Evolutionary conservation across 768 basidiomycete genomes (phyloP), one percentile per base, ranked within the genome.

Genomic region (Boletus reticulatus): DNA sequence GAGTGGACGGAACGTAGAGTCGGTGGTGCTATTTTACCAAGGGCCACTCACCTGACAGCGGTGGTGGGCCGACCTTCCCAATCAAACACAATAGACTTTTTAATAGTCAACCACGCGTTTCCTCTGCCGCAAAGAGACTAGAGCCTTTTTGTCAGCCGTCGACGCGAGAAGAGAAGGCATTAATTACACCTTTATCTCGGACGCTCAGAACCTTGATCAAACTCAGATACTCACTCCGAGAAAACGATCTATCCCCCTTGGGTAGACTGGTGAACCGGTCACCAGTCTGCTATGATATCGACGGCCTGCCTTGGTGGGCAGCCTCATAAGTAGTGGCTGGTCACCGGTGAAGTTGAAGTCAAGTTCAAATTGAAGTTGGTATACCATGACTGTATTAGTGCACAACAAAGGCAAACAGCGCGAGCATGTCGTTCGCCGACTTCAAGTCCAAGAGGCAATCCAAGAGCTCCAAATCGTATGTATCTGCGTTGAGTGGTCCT

Each of bases 361-460:
- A 22, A 22, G 22, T 22, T 22, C 2, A 22, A 22, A 3, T 22
- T 22, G 22, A 22, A 22, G 22, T 22, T 22, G 22, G 22, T 32
- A 32, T 32, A 32, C 32, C 36, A 60, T 22, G 22, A 22, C 22
- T 3, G 22, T 22, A 22, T 22, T 22, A 22, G 22, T 22, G 22
- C 3, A 22, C 22, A 63, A 64, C 11, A 64, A 14, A 34, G 12
- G 34, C 41, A 61, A 62, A 62, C 37, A 58, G 39, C 34, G 14
- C n/a, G 14, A 16, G 12, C 52, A 77, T 76, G 76, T 72, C 72
- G 11, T 78, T 77, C 37, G 38, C 60, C 34, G 66, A 68, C 38
- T 58, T 78, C 29, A 70, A 69, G 46, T 58, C 62, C 41, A 60
- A 63, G 46, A 68, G 69, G 27, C 66, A 70, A 45, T 37, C 65